Evolutionary conservation across 805 yeast genomes (phyloP), one percentile per base, ranked within the genome.

Genomic region (Candida ipomoeae): DNA sequence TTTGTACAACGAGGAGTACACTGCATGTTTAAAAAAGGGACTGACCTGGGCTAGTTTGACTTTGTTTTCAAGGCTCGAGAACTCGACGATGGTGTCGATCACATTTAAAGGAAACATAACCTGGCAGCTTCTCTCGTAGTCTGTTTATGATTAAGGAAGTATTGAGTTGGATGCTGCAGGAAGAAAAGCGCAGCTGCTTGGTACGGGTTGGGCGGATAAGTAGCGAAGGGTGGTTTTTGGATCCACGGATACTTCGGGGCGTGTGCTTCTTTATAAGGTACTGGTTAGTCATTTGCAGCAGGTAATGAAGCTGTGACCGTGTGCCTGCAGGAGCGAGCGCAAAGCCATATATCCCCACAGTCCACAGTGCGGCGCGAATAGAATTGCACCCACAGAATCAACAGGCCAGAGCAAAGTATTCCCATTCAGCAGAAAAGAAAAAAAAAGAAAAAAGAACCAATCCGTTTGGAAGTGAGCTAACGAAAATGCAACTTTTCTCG

Each of bases 1-100:
- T 13, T 47, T 41, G 48, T 62, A 62, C 17, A 62, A 44, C 15
- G 44, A 23, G 15, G 47, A 49, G 35, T 47, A 50, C 1, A 60
- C 60, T 14, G 47, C 37, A 23, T 48, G 46, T 26, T 53, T 50
- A 48, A 61, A 49, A 33, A 45, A 50, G 5, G 40, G 40, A 43
- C 45, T 53, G 10, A 55, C 33, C 13, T 46, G 50, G 4, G 59
- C 55, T 40, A 57, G 46, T 17, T 39, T 44, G 40, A 55, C 29
- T 36, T 44, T 53, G 46, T 49, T 49, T 13, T 35, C 37, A 5
- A 46, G 40, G 18, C 18, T 43, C 5, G 52, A 20, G 39, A 46
- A 49, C 13, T 21, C 42, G 20, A 53, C 55, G 18, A 57, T 50
- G 32, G 48, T 29, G 40, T 53, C 48, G 29, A 57, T 36, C 18